Conservation (phyloP, 345 rosid genomes). For the Citrus glauca region DNA sequence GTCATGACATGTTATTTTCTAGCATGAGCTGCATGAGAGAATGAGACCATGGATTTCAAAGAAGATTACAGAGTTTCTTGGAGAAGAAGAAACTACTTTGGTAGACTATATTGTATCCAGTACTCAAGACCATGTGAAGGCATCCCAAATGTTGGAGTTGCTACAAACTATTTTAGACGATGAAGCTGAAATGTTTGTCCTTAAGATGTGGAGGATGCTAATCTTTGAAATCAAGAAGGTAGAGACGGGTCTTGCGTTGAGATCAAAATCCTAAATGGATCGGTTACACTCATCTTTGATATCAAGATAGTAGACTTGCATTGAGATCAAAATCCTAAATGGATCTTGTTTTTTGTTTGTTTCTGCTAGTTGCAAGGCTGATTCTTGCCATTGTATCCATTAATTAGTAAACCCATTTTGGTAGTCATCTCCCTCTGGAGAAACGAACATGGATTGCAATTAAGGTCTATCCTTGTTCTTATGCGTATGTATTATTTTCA, state of each 20-base stretch:
- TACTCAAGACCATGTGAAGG: conserved; percentile 82
- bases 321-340: conserved; percentile 55
- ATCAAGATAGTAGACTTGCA: conserved; percentile 79
- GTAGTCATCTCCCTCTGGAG: not conserved
- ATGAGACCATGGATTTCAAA: conserved; percentile 99
- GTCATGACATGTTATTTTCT: conserved; percentile 9
- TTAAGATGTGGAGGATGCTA: conserved; percentile 99
- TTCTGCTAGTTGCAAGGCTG: not conserved
- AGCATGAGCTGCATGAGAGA: conserved; percentile 87
- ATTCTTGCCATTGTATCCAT: not conserved
- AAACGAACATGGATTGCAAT: conserved; percentile 5
- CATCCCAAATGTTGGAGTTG: conserved; percentile 87
- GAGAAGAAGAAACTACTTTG: conserved; percentile 87
- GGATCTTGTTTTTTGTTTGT: not conserved
- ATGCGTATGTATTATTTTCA: conserved; percentile 2
- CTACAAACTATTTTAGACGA: conserved; percentile 85
- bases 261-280: conserved; percentile 45
- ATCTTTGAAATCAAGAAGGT: conserved; percentile 92
- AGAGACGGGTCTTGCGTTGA: conserved; percentile 68
- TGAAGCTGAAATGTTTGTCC: conserved; percentile 98
- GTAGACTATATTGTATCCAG: conserved; percentile 85
- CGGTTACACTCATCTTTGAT: conserved; percentile 89
- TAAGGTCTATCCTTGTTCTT: conserved; percentile 4
- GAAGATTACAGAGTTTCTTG: conserved; percentile 92
- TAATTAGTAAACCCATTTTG: not conserved